Base-by-base conservation (phyloP, 305 asterid genomes). In the Fraxinus paxiana region DNA sequence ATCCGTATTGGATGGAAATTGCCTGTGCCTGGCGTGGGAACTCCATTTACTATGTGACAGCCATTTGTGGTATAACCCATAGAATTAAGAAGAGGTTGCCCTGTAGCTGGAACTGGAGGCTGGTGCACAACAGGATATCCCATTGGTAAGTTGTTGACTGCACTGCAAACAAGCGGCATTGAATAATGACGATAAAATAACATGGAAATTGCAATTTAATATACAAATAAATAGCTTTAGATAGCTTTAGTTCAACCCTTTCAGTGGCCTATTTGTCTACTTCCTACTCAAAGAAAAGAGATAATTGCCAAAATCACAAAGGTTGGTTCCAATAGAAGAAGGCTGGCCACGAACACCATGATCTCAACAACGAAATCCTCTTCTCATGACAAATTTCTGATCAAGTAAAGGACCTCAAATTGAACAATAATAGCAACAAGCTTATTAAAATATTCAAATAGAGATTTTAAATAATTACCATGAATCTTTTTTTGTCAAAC, bases 141-240 rank as follows among this genome's bases (percentile, higher is more conserved):
- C 89, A 91, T 83, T n/a, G 97, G 97, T 77, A 93, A 87, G 86
- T 89, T 93, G 90, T 89, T 88, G 89, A 87, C 95, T 93, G 97
- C 94, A 87, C 90, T 85, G 93, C 85, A 82, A 82, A 89, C 73
- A 84, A 85, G 83, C 56, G 77, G 76, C 79, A 78, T 81, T 87
- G 82, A 87, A 83, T 78, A 80, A 84, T 30, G 77, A 77, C 22
- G 79, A 79, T 33, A 82, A 84, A 63, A 18, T 46, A 31, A 33
- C 54, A 46, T 4, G 20, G 30, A 63, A 74, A 6, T 46, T 35
- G 74, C 75, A 31, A 51, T 28, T 34, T 43, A 65, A 76, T 34
- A 83, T 8, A 46, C 28, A 75, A n/a, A 75, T 18, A 38, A n/a
- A 38, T 38, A 38, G 15, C 48, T 0, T 38, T 20, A 26, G n/a